Evolutionary conservation across 208 protist species (phyloP), one percentile per base, ranked within the genome.

Genomic region (Leishmania lainsoni): DNA sequence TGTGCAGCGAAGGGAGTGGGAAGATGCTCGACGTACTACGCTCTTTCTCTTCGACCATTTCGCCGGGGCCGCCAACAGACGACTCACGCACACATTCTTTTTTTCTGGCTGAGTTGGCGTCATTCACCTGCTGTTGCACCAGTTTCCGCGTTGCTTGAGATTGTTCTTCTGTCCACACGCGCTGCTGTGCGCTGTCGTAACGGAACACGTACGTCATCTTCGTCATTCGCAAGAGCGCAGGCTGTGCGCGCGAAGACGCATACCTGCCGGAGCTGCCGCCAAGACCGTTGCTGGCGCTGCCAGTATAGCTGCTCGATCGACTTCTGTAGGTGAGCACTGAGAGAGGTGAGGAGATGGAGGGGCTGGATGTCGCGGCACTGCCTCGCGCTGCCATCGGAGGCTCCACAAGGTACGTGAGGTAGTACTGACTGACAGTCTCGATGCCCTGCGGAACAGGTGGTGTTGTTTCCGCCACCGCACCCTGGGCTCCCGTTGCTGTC

Each of bases 151-250:
- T 29, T 35, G 73, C 1, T 2, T 9, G 35, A 69, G 58, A 17
- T 22, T 16, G 26, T 32, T 17, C 20, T 54, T 82, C 78, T 14
- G 82, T 54, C 82, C 78, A 82, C 49, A 82, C 61, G 3, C 66
- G 52, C 59, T 78, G 74, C 56, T 81, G 58, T 16, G 45, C 58
- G 63, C 52, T 32, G 77, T 82, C 48, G 71, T 79, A 86, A 69
- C 45, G 66, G 49, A 79, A 80, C 5, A 70, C 51, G 20, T 39
- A 75, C 3, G 48, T 6, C 12, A 32, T 49, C 71, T 63, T 42
- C 45, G 6, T 35, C 42, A 45, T 45, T 45, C 42, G 42, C 42
- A 45, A 45, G 42, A 45, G 42, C 42, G 42, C 42, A 45, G 42
- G 42, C 42, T 6, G 42, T 45, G 42, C 42, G 42, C 42, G 45